phyloP scores from a whole-genome alignment of 345 rosid genomes.

The Stellera chamaejasme region DNA sequence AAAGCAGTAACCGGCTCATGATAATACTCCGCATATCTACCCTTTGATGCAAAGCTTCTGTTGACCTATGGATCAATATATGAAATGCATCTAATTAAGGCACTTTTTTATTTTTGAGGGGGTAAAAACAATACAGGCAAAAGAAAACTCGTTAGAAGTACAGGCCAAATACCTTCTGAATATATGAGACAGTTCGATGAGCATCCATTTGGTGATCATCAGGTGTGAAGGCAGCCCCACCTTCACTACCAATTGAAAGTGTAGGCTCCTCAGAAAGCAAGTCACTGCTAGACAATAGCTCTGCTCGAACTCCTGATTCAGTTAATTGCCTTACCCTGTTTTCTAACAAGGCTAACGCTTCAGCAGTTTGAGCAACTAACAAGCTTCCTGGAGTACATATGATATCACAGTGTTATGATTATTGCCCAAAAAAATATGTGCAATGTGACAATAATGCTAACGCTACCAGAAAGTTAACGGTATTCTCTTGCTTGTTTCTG shows the following conservation, averaged over 20 bases:
- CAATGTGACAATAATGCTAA: not conserved
- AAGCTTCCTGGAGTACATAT: constrained; percentile 53
- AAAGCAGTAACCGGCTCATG: constrained; percentile 64
- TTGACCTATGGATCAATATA: constrained; percentile 38
- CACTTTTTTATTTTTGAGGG: no score
- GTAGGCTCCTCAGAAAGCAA: constrained; percentile 54
- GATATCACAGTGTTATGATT: not conserved
- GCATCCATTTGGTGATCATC: constrained; percentile 91
- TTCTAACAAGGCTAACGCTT: constrained; percentile 45
- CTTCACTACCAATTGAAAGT: constrained; percentile 36
- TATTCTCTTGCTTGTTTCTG: no score
- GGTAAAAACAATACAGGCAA: not conserved
- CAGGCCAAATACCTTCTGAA: constrained; percentile 48
- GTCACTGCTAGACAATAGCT: constrained; percentile 53
- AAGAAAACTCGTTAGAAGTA: not conserved
- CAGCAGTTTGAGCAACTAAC: constrained; percentile 52
- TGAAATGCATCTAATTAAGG: not conserved
- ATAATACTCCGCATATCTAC: constrained; percentile 80
- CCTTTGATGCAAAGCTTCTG: constrained; percentile 44
- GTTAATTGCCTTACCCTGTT: constrained; percentile 47
- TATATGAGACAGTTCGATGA: constrained; percentile 48
- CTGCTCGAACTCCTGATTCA: constrained; percentile 65
- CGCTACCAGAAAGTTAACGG: not conserved
- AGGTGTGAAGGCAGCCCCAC: constrained; percentile 72
- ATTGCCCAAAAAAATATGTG: not conserved